Percentiles rank a stretch among this genome's conserved stretches.
These are phyloP conservation scores for Globisporangium paroecandrum DNA, from an alignment of 352 stramenopile species.

Conservation along the genomic window DNA sequence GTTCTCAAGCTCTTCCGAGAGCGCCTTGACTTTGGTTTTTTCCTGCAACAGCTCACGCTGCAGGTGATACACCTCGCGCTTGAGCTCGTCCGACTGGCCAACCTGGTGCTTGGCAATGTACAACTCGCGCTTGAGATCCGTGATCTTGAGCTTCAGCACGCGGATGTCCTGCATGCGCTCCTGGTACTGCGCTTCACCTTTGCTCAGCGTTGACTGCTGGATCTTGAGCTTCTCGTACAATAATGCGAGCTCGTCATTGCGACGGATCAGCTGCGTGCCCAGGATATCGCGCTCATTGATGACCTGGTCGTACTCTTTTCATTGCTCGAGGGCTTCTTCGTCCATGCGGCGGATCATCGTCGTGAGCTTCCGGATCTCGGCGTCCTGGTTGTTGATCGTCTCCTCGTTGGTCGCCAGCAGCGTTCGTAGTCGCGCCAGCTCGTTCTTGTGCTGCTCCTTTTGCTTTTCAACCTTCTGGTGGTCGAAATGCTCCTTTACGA, in stretches of 20 bases:
- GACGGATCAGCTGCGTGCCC: constrained; percentile 94
- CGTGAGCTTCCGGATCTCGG: constrained; percentile 91
- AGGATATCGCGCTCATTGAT: constrained; percentile 97
- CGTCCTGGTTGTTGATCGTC: constrained; percentile 93
- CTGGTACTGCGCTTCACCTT: constrained; percentile 92
- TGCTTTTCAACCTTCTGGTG: constrained; percentile 94
- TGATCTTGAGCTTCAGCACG: constrained; percentile 94
- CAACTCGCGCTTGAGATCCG: constrained; percentile 90
- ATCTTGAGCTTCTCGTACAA: constrained; percentile 98
- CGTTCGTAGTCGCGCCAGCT: constrained; percentile 88
- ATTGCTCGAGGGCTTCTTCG: constrained; percentile 90
- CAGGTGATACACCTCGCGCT: constrained; percentile 86
- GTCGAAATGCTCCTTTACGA: constrained; percentile 96
- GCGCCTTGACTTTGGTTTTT: constrained; percentile 95
- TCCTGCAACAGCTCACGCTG: constrained; percentile 92
- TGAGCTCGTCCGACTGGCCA: constrained; percentile 83
- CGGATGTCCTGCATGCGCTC: constrained; percentile 92
- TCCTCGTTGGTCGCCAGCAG: constrained; percentile 88
- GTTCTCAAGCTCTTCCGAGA: constrained; percentile 96
- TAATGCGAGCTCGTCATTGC: constrained; percentile 95
- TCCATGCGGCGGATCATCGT: constrained; percentile 93
- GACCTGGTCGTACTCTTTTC: constrained; percentile 95
- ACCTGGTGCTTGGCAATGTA: constrained; percentile 89
- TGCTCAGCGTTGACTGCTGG: constrained; percentile 91
- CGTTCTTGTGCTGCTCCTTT: constrained; percentile 92